phyloP scores from a whole-genome alignment of 345 rosid species.

The Pistacia vera region DNA sequence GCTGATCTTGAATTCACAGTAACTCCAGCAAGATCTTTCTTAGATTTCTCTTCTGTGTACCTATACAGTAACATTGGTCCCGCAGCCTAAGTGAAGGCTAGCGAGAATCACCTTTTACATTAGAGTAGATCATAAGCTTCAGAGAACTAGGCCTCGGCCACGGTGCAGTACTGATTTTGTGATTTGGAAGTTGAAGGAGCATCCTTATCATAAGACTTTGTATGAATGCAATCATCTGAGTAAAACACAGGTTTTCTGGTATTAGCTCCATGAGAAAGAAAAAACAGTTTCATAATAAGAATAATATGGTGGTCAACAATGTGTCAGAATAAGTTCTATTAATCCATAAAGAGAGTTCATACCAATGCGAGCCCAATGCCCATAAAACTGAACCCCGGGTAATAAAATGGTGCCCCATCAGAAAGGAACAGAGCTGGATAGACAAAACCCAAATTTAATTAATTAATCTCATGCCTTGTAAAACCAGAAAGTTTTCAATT shows the following conservation, averaged over 20 bases:
- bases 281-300: too few relatives aligned
- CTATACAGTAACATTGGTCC: neutral
- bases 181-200: too few relatives aligned
- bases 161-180: too few relatives aligned
- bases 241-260: neutral
- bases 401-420: slow-evolving; percentile 67
- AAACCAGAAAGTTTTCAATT: neutral
- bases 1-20: neutral
- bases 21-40: neutral
- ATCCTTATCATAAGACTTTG: too few relatives aligned
- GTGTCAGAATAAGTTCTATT: neutral
- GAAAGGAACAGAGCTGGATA: slow-evolving; percentile 83
- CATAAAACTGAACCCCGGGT: slow-evolving; percentile 83
- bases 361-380: too few relatives aligned
- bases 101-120: too few relatives aligned
- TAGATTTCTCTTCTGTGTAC: neutral
- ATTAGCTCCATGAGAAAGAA: neutral
- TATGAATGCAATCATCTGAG: too few relatives aligned
- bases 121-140: too few relatives aligned
- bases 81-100: neutral
- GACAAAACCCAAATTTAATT: neutral
- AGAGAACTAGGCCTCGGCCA: too few relatives aligned
- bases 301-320: neutral
- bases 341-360: too few relatives aligned
- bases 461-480: neutral